Evolutionary conservation across 208 protist genomes (phyloP), one percentile per base, ranked within the genome.

Genomic region (Trypanosoma conorhini): DNA sequence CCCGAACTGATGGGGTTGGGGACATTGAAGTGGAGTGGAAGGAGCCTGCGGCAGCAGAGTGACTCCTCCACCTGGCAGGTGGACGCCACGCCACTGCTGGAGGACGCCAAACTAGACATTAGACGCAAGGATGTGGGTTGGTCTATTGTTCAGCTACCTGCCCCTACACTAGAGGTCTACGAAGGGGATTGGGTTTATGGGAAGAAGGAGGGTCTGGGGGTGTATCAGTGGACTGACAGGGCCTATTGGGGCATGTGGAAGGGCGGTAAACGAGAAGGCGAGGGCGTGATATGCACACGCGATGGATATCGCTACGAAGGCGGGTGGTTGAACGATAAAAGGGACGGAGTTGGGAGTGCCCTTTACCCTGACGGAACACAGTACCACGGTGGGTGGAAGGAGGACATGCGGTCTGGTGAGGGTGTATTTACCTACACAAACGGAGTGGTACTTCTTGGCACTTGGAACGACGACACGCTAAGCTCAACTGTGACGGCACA

Each of bases 231-330:
- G 88, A 21, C 52, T 21, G 89, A 93, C 70, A 76, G 82, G 40
- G 75, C 79, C 28, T 97, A 96, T 67, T 80, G 87, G 21, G 93
- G 93, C 24, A 76, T 89, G 67, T 97, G 93, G 91, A 64, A 72
- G 3, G 63, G 3, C 8, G 93, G 93, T 15, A 62, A 71, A 38
- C 86, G 91, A 42, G 77, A 95, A 48, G 93, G 93, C 48, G 79
- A 85, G 54, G 93, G 93, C n/a, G 59, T 81, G 22, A 76, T 94
- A 38, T 67, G 68, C 24, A 80, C 81, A 31, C 48, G 67, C 30
- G 82, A 94, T 76, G 87, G 88, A 5, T 80, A 76, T 52, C 86
- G 80, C 74, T 97, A 94, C 62, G 77, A 76, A 28, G 93, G 93
- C n/a, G 71, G 83, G 60, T 97, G 93, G 91, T 70, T 82, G 55